Base-by-base conservation (phyloP, 441 rosid genomes). In the Viola pubescens region DNA sequence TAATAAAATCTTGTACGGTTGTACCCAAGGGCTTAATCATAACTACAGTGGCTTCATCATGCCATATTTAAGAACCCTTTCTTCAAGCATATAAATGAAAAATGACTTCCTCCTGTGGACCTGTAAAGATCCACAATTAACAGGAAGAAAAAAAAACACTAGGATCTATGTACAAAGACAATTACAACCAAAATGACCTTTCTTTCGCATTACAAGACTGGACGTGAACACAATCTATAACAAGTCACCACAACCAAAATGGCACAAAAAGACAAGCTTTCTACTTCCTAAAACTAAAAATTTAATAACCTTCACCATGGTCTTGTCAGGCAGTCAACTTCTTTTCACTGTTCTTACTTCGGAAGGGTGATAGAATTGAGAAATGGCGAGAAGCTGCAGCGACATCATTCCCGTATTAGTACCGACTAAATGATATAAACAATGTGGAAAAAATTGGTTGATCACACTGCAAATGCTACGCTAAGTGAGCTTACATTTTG, bases 321-420 rank as follows among this genome's bases (percentile, higher is more conserved):
- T 26, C 34, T 26, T 26, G 34, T 78, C 73, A 78, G 37, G 74
- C 50, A 13, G 79, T 65, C 54, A 39, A 54, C 81, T 84, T 87
- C 78, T 84, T 86, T 59, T 79, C 87, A 49, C 67, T 74, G 56
- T 54, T 80, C 89, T 89, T 94, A 82, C 83, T 89, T 72, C 89
- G 82, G 78, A 94, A 94, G 3, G 98, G 92, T 11, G 95, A 86
- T 66, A 88, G 61, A 66, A 89, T 64, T 41, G 96, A 84, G 78
- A 94, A 89, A 50, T 78, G 79, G 68, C 91, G 97, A 60, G 89
- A 88, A 72, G 89, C 97, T 94, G 86, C 70, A 73, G 52, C 58
- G 44, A 14, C 44, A 11, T 9, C 9, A 6, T 47, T 39, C 34
- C 26, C 3, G 53, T 41, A 4, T 62, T 13, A 64, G 61, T 14